Evolutionary conservation across 1,284 basidiomycete genomes (phyloP).

Genomic region (Cerioporus squamosus): DNA sequence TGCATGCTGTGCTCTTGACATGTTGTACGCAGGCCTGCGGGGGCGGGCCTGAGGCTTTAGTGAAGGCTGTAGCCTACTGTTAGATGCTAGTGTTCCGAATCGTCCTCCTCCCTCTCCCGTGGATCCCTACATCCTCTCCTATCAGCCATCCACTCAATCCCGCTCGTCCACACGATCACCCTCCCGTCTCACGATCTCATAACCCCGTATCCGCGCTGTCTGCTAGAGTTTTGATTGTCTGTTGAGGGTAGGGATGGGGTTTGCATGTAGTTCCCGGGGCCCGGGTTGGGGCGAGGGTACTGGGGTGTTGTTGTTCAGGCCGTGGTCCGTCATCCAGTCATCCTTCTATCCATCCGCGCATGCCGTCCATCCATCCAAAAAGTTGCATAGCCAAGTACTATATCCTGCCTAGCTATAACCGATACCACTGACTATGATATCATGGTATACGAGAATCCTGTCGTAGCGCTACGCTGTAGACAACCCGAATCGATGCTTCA

Average conservation of each 20-base stretch:
- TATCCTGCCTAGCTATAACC: conserved; percentile 19
- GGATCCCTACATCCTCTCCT: background rate
- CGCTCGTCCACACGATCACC: background rate
- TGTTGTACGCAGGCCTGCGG: conserved; percentile 23
- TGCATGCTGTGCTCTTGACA: conserved; percentile 27
- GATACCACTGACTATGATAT: conserved; percentile 28
- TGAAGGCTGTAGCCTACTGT: conserved; percentile 4
- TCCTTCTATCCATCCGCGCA: background rate
- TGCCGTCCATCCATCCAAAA: conserved; percentile 6
- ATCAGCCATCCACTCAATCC: too few relatives aligned
- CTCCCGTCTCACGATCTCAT: too few relatives aligned
- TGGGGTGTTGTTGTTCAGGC: too few relatives aligned
- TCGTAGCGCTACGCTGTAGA: too few relatives aligned
- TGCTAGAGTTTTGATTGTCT: too few relatives aligned
- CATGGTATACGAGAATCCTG: conserved; percentile 19
- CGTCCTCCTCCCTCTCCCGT: background rate
- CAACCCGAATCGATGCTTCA: conserved; percentile 6
- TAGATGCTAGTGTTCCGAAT: conserved; percentile 10
- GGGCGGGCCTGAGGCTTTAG: conserved; percentile 4
- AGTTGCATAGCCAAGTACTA: conserved; percentile 23
- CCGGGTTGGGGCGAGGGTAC: too few relatives aligned
- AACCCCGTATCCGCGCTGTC: too few relatives aligned
- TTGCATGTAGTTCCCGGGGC: too few relatives aligned
- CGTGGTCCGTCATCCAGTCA: too few relatives aligned
- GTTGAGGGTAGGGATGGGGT: too few relatives aligned